Conservation (phyloP, 257 asterid species). For the Nicotiana benthamiana region DNA sequence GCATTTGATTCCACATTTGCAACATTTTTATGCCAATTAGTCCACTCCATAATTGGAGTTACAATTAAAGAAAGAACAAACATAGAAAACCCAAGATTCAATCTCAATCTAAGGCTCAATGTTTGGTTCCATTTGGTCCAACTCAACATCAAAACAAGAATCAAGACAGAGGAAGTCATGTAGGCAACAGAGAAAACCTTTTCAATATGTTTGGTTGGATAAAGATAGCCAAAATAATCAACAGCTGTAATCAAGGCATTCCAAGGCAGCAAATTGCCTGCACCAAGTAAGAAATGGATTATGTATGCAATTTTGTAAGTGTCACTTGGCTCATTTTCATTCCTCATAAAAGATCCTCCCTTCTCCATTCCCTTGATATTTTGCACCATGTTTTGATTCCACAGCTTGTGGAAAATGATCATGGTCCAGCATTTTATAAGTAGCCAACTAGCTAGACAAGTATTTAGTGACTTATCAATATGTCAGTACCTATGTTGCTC, state of each 20-base stretch:
- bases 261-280: constrained; percentile 82
- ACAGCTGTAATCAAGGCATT: constrained; percentile 66
- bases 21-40: constrained; percentile 9
- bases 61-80: constrained; percentile 43
- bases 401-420: neutral
- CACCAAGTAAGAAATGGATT: constrained; percentile 71
- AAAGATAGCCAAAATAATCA: constrained; percentile 56
- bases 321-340: constrained; percentile 24
- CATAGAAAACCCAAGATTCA: constrained; percentile 63
- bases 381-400: neutral
- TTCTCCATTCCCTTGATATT: neutral
- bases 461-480: neutral
- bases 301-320: constrained; percentile 47
- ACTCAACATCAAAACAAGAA: constrained; percentile 34
- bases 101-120: constrained; percentile 38
- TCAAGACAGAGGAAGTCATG: constrained; percentile 52
- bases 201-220: constrained; percentile 52
- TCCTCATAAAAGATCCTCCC: neutral
- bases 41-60: constrained; percentile 52
- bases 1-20: constrained; percentile 14
- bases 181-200: constrained; percentile 65
- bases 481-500: neutral
- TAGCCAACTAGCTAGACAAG: neutral
- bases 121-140: constrained; percentile 20
- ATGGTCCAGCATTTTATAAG: neutral